A percentile compares a stretch with the other conserved stretches of the same genome.
Conservation (phyloP, 768 basidiomycete species). For the Termitomyces sp. region DNA sequence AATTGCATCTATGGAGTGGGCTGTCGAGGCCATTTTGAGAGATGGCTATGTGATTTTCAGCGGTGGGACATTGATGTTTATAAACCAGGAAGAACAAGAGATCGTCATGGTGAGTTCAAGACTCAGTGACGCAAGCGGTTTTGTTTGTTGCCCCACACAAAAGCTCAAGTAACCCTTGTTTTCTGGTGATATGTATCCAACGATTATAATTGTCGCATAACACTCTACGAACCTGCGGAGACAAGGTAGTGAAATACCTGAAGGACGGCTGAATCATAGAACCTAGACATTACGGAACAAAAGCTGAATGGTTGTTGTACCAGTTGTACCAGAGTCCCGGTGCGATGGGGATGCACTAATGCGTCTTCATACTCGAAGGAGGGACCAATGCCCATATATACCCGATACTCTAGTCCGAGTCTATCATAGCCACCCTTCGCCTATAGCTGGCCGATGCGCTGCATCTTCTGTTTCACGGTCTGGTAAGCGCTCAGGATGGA, state of each 20-base stretch:
- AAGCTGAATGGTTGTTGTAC: background rate
- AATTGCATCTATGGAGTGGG: background rate
- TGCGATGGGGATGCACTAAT: background rate
- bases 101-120: background rate
- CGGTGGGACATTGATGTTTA: background rate
- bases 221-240: background rate
- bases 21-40: background rate
- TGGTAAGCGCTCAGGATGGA: slow-evolving; percentile 91
- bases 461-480: slow-evolving; percentile 81
- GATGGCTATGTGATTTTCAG: background rate
- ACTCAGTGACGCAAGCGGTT: too few species aligned
- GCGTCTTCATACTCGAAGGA: background rate
- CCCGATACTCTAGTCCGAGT: background rate
- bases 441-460: slow-evolving; percentile 67
- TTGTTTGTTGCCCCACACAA: too few species aligned
- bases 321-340: background rate
- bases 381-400: background rate
- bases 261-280: background rate
- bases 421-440: background rate
- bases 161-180: too few species aligned
- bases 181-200: background rate
- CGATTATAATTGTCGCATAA: background rate
- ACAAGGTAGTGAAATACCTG: background rate
- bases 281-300: background rate
- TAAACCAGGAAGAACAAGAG: background rate